Conservation (phyloP, 2,329 filamentous ascomycete genomes). For the Diplodia mutila region DNA sequence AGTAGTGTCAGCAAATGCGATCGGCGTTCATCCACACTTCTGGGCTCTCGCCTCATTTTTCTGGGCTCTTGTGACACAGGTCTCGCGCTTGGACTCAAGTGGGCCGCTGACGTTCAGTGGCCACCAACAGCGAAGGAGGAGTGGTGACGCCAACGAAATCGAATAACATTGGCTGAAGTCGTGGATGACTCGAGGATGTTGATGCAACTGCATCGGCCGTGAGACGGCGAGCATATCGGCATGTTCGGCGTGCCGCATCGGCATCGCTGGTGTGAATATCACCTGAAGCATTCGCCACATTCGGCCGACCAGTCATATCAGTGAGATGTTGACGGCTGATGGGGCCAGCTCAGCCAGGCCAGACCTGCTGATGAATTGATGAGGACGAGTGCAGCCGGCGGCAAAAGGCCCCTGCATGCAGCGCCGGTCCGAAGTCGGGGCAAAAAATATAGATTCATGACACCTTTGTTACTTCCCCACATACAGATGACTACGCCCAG, state of each 20-base stretch:
- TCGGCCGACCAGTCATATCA: slow-evolving; percentile 6
- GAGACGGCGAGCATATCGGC: slow-evolving; percentile 6
- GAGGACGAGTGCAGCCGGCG: not conserved
- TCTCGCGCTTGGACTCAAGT: not conserved
- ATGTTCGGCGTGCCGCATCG: slow-evolving; percentile 18
- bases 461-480: slow-evolving; percentile 9
- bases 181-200: not conserved
- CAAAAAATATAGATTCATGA: not conserved
- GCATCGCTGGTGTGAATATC: slow-evolving; percentile 3
- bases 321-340: not conserved
- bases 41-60: not conserved
- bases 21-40: slow-evolving; percentile 5
- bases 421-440: slow-evolving; percentile 9
- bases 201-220: not conserved
- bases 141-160: not conserved
- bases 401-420: not conserved
- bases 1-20: slow-evolving; percentile 20
- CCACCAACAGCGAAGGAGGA: not conserved
- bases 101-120: not conserved
- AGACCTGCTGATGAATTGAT: slow-evolving; percentile 11
- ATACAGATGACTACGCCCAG: not conserved
- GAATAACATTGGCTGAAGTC: not conserved
- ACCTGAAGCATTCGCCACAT: slow-evolving; percentile 16
- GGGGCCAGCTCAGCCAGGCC: not conserved
- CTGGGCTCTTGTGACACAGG: not conserved